phyloP scores from a whole-genome alignment of 192 early-diverging fungal genomes.

The Podila verticillata region DNA sequence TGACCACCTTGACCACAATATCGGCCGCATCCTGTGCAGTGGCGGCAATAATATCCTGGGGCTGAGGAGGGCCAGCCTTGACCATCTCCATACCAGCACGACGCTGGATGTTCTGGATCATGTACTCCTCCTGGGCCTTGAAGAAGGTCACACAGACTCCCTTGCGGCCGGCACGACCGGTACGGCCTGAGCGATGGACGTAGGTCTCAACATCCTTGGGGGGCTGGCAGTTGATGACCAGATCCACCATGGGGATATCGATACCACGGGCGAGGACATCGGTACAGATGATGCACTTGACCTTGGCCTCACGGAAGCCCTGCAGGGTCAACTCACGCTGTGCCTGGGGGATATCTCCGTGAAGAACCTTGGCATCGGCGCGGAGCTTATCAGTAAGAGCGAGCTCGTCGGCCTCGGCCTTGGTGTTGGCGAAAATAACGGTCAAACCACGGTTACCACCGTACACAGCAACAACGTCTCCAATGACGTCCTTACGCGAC shows the following conservation, averaged over 20 bases:
- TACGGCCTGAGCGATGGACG: slow-evolving; percentile 95
- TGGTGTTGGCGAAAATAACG: slow-evolving; percentile 97
- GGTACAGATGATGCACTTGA: slow-evolving; percentile 88
- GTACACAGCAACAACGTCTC: slow-evolving; percentile 93
- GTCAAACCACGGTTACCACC: slow-evolving; percentile 79
- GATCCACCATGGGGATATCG: slow-evolving; percentile 96
- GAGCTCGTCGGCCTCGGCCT: slow-evolving; percentile 87
- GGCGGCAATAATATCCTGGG: slow-evolving; percentile 86
- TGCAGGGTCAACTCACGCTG: slow-evolving; percentile 83
- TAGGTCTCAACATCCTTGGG: slow-evolving; percentile 94
- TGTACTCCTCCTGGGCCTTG: slow-evolving; percentile 86
- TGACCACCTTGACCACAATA: slow-evolving; percentile 72
- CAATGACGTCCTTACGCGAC: slow-evolving; percentile 89
- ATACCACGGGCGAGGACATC: slow-evolving; percentile 96
- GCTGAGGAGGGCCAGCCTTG: slow-evolving; percentile 86
- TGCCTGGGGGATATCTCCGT: slow-evolving; percentile 86
- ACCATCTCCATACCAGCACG: slow-evolving; percentile 86
- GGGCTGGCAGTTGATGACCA: slow-evolving; percentile 97
- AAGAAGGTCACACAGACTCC: slow-evolving; percentile 95
- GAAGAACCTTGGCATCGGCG: slow-evolving; percentile 80
- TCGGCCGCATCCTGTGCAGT: slow-evolving; percentile 82
- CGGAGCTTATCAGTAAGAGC: slow-evolving; percentile 79
- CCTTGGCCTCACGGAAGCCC: slow-evolving; percentile 88
- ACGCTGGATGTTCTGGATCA: slow-evolving; percentile 79
- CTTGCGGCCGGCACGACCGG: slow-evolving; percentile 88